These are phyloP conservation scores for Claviceps purpurea DNA, from an alignment of 2,329 filamentous ascomycete genomes.

Conservation along the genomic window DNA sequence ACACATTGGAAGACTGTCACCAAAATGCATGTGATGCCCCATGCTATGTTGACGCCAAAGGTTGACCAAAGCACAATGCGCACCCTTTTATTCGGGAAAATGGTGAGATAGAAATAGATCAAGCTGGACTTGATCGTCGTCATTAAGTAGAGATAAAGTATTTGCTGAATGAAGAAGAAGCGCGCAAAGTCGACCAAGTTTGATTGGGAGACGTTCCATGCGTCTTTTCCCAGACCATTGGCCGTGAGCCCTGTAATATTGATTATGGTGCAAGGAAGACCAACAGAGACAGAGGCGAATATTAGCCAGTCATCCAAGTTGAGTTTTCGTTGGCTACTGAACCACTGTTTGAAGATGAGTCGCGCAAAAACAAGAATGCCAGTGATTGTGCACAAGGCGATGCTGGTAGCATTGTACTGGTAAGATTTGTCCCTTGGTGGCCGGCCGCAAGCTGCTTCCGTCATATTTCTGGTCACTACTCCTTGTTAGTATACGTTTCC, in stretches of 20 bases:
- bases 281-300: conserved; percentile 10
- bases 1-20: conserved; percentile 2
- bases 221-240: conserved; percentile 19
- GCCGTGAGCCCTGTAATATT: conserved; percentile 11
- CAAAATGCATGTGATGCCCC: not conserved
- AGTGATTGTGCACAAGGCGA: conserved; percentile 10
- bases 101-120: conserved; percentile 4
- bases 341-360: conserved; percentile 13
- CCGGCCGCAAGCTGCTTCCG: conserved; percentile 3
- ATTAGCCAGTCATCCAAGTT: conserved; percentile 20
- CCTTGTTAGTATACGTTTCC: not conserved
- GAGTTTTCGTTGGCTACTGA: conserved; percentile 17
- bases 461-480: conserved; percentile 5
- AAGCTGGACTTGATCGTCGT: conserved; percentile 3
- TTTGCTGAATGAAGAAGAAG: conserved; percentile 5
- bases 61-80: conserved; percentile 3
- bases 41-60: not conserved
- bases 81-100: conserved; percentile 1
- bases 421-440: conserved; percentile 3
- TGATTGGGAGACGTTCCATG: conserved; percentile 17
- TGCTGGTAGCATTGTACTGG: conserved; percentile 4
- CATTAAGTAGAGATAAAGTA: conserved; percentile 5
- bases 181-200: conserved; percentile 1
- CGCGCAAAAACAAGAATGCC: conserved; percentile 10
- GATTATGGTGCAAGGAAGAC: conserved; percentile 14